Conservation (phyloP, 225 moss, liverwort and hornwort genomes). For the Takakia lepidozioides region DNA sequence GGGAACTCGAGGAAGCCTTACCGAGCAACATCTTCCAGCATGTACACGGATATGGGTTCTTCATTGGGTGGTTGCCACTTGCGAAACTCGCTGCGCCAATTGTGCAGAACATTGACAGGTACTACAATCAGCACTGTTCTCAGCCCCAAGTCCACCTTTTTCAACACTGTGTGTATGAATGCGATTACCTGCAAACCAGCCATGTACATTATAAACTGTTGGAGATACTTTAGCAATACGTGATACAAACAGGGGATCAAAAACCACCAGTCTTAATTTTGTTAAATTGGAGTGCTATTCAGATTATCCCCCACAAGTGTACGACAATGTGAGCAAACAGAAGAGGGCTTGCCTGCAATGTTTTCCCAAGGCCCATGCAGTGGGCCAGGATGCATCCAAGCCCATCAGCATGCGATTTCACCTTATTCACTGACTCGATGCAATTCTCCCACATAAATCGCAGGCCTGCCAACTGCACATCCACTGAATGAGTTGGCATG, state of each 20-base stretch:
- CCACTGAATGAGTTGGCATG: too few species aligned
- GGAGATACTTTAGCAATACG: too few species aligned
- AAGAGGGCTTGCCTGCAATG: constrained; percentile 60
- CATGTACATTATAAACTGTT: constrained; percentile 4
- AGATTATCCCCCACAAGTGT: too few species aligned
- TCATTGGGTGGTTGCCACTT: constrained; percentile 73
- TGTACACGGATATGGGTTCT: constrained; percentile 49
- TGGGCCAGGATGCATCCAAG: constrained; percentile 96
- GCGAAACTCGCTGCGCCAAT: constrained; percentile 87
- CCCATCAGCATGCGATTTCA: constrained; percentile 54
- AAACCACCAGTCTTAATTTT: too few species aligned
- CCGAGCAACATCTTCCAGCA: constrained; percentile 84
- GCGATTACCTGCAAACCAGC: constrained; percentile 75
- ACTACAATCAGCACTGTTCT: constrained; percentile 86
- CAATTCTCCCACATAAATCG: constrained; percentile 99
- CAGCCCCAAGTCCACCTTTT: constrained; percentile 48
- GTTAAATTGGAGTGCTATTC: too few species aligned
- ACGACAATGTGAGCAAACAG: not conserved
- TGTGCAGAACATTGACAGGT: constrained; percentile 94
- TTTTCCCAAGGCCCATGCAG: constrained; percentile 99
- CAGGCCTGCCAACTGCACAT: constrained; percentile 82
- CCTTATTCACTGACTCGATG: constrained; percentile 74
- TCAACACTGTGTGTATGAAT: constrained; percentile 80
- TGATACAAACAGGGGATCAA: too few species aligned
- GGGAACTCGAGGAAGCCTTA: too few species aligned